These are phyloP conservation scores for Neurospora discreta DNA, from an alignment of 495 filamentous ascomycete species.

Conservation along the genomic window DNA sequence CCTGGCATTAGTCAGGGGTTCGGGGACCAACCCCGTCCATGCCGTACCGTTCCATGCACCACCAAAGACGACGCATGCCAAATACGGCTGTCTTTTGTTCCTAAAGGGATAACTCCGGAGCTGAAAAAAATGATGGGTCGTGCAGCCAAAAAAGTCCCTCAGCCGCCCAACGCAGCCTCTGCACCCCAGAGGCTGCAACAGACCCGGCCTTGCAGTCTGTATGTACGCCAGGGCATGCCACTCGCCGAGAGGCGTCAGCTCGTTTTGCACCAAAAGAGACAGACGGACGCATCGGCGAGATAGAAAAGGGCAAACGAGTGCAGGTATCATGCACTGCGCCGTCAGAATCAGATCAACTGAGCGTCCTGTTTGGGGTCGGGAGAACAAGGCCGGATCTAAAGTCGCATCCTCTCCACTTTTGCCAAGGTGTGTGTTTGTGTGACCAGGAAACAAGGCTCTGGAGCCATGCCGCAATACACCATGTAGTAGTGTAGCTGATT, in stretches of 20 bases:
- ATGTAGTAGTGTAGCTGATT: neutral
- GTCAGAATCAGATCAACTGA: neutral
- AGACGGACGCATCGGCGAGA: neutral
- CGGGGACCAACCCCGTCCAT: neutral
- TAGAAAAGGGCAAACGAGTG: neutral
- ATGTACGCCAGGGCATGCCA: neutral
- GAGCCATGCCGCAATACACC: neutral
- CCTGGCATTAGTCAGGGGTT: neutral
- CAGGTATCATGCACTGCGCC: neutral
- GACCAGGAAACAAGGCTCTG: constrained; percentile 2
- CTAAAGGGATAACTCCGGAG: neutral
- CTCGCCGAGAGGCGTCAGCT: neutral
- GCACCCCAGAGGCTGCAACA: neutral
- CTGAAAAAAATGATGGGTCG: neutral
- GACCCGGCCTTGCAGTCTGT: neutral
- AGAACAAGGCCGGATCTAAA: neutral
- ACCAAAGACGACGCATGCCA: neutral
- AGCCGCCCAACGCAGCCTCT: neutral
- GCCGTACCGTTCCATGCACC: neutral
- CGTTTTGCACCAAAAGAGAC: neutral
- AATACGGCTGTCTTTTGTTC: neutral
- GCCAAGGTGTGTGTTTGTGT: neutral
- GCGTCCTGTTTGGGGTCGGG: neutral
- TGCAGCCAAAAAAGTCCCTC: neutral
- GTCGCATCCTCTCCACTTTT: neutral